Base-by-base conservation (phyloP, 2,329 filamentous ascomycete species). In the Fusarium sp. region DNA sequence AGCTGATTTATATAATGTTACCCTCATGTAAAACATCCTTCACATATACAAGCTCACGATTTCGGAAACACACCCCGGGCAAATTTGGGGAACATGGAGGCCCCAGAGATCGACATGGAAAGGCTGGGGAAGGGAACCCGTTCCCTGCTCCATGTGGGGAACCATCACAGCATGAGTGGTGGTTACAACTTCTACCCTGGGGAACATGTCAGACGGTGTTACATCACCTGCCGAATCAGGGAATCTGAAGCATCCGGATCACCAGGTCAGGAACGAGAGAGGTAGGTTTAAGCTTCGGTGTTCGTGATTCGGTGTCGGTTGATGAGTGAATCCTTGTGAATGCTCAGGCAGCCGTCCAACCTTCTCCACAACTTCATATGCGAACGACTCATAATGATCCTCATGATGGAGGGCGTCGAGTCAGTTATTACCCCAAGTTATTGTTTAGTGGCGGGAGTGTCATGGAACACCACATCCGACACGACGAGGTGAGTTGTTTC, bases 41-140 rank as follows among this genome's bases (percentile, higher is more conserved):
- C 27, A 56, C 7, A 5, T 35, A 34, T 22, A 24, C 22, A 18
- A 29, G 6, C 6, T 5, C 22, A 20, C 29, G 14, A 11, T 29
- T 29, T 59, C 52, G 60, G 45, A 42, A 64, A 35, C 38, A 61
- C 29, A n/a, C n/a, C 29, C 59, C 45, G 31, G 29, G 22, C 18
- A 8, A 13, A 22, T 54, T 57, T 45, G 42, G 42, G 35, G 59
- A 47, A 34, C 40, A 56, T 56, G 35, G 50, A 64, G 50, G 20
- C 52, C 63, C 56, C 63, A 52, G 40, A 65, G 35, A 65, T 50
- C 63, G 56, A n/a, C 58, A 59, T 47, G 35, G 20, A 31, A 42
- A 45, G 22, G 18, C 24, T 34, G 34, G 24, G 34, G 52, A 56
- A 56, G 52, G 29, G 31, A 37, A 22, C 22, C 34, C 34, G 22